Conservation (phyloP, 305 asterid genomes). For the Coffea humblotiana region DNA sequence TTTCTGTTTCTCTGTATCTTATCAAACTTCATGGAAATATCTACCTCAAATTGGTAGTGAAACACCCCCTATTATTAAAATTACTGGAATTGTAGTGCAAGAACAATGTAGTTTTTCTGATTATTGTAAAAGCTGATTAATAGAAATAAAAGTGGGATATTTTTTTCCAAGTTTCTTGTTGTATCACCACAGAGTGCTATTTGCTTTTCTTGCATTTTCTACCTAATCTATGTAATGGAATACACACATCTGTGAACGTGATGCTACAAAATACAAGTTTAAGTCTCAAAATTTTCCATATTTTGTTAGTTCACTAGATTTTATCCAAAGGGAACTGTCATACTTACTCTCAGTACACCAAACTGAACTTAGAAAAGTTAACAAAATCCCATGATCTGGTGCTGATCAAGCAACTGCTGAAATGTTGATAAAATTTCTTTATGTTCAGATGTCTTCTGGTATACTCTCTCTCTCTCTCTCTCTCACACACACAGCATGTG, state of each 20-base stretch:
- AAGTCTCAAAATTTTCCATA: background rate
- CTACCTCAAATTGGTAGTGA: background rate
- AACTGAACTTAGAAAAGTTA: background rate
- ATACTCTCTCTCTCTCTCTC: background rate
- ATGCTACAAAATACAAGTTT: background rate
- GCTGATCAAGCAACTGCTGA: background rate
- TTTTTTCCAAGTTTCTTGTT: too few relatives aligned
- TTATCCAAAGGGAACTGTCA: background rate
- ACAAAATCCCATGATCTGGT: background rate
- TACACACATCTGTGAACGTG: background rate
- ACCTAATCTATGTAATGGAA: too few relatives aligned
- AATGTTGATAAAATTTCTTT: background rate
- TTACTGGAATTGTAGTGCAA: too few relatives aligned
- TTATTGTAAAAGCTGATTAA: too few relatives aligned
- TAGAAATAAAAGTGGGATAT: too few relatives aligned
- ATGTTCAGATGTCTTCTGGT: background rate
- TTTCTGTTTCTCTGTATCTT: background rate
- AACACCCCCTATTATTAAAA: background rate
- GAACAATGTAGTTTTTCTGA: too few relatives aligned
- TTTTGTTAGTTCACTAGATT: background rate
- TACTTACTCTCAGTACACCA: background rate
- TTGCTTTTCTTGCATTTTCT: too few relatives aligned
- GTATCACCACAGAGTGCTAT: too few relatives aligned
- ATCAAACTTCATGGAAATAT: background rate
- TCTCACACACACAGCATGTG: background rate